A percentile compares a stretch with the other conserved stretches of the same genome.
These are phyloP conservation scores for Alternaria panax DNA, from an alignment of 2,329 filamentous ascomycete genomes.

Conservation along the genomic window DNA sequence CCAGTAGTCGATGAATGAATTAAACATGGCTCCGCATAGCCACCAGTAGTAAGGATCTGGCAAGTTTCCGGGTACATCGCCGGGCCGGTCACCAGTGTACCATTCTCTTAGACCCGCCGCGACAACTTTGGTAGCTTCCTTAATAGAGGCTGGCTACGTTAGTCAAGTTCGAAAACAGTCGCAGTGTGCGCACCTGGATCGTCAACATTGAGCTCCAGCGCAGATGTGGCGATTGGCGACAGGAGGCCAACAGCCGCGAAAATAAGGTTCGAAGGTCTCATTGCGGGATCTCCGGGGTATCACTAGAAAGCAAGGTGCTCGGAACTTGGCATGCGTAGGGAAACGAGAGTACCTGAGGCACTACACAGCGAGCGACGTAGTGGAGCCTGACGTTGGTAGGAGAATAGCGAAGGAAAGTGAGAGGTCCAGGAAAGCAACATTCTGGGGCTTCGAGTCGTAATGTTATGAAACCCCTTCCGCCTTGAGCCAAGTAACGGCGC, in stretches of 20 bases:
- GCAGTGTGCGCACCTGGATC: constrained; percentile 23
- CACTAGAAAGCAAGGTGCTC: constrained; percentile 2
- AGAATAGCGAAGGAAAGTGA: constrained; percentile 2
- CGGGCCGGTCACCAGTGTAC: constrained; percentile 68
- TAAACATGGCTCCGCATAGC: constrained; percentile 50
- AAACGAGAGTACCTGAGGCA: constrained; percentile 17
- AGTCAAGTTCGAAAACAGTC: constrained; percentile 6
- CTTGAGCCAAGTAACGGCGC: constrained; percentile 26
- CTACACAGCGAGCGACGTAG: constrained; percentile 20
- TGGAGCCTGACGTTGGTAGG: constrained; percentile 5
- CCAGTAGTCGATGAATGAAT: constrained; percentile 48
- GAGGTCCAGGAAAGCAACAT: constrained; percentile 1
- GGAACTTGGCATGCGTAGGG: constrained; percentile 10
- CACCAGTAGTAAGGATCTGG: constrained; percentile 53
- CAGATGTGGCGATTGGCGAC: constrained; percentile 22
- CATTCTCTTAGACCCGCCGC: constrained; percentile 69
- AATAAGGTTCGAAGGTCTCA: constrained; percentile 28
- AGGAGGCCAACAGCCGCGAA: constrained; percentile 24
- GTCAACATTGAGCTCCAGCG: constrained; percentile 29
- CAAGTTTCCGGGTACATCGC: constrained; percentile 65
- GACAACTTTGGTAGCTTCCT: constrained; percentile 65
- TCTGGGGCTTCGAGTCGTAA: constrained; percentile 15
- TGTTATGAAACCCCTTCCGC: constrained; percentile 28
- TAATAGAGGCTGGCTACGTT: constrained; percentile 63
- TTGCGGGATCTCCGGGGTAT: constrained; percentile 20